Conservation (phyloP, 1,284 basidiomycete genomes). For the Apiotrichum laibachii region DNA sequence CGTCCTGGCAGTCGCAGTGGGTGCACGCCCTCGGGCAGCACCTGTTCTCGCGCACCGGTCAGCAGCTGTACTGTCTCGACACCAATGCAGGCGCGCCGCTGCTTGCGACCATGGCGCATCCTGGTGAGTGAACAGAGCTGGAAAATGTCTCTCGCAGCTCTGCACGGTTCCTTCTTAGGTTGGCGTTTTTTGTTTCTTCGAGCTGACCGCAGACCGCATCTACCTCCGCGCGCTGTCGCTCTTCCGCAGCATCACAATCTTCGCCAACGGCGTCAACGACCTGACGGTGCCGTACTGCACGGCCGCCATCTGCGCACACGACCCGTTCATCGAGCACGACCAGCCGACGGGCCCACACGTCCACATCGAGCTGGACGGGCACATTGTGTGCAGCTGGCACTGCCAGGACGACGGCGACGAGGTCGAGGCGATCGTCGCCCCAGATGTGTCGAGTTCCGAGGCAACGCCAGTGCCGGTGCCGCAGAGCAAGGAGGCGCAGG, state of each 20-base stretch:
- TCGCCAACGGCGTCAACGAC: conserved; percentile 83
- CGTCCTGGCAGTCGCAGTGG: conserved; percentile 18
- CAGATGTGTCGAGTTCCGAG: not conserved
- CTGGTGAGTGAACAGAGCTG: conserved; percentile 59
- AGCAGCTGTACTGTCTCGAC: conserved; percentile 74
- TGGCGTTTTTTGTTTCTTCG: not conserved
- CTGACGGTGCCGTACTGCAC: conserved; percentile 78
- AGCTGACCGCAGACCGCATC: conserved; percentile 57
- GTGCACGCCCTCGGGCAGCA: conserved; percentile 65
- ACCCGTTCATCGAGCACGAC: conserved; percentile 64
- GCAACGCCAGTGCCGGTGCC: not conserved
- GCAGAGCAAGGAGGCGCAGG: not conserved
- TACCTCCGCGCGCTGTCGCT: conserved; percentile 71
- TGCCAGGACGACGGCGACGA: conserved; percentile 26
- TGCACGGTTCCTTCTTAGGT: too few relatives aligned
- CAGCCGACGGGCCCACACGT: conserved; percentile 44
- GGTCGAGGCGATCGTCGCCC: conserved; percentile 19
- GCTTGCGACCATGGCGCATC: conserved; percentile 80
- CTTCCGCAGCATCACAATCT: conserved; percentile 72
- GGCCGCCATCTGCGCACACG: conserved; percentile 66
- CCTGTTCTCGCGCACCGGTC: conserved; percentile 77
- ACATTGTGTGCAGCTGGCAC: conserved; percentile 23
- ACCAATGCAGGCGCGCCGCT: conserved; percentile 65
- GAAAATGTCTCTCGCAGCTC: too few relatives aligned
- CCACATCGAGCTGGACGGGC: conserved; percentile 57